Base-by-base conservation (phyloP, 192 early-diverging fungal genomes). In the Coemansia biformis region DNA sequence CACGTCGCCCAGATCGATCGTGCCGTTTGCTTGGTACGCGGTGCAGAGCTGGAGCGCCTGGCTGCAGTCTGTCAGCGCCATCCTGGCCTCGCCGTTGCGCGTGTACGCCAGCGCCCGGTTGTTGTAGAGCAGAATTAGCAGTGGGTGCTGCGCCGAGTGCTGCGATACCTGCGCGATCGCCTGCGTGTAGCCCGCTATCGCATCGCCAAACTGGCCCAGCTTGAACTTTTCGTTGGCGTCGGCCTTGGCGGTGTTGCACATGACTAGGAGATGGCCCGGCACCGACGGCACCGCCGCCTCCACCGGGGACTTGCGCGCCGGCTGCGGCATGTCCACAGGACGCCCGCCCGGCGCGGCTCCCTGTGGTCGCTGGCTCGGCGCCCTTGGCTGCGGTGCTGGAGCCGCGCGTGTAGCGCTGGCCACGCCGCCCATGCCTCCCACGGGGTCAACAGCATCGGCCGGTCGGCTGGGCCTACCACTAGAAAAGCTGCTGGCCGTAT, bases 201-300 rank as follows among this genome's bases (percentile, higher is more conserved):
- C 91, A 9, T 86, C 85, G 37, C 76, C 84, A 72, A 84, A 96
- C 65, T 96, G 89, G 2, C 95, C 95, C 19, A 86, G 73, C 59
- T 92, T 93, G 67, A 92, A 98, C 10, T 66, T 51, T 8, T 84
- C 83, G 57, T 93, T 95, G 43, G 91, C 93, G 16, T 55, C 54
- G 14, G 77, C 66, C 46, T 87, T 83, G 51, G 67, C 56, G 2
- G 48, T 10, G 14, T 40, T 57, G 24, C 48, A 37, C 18, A 48
- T 41, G 14, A 29, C 21, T 15, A 67, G 51, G 15, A 45, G 30
- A n/a, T 53, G 33, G 8, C 32, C 54, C 0, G 71, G 38, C 7
- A 75, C 32, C 0, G 29, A 11, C 1, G 71, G 56, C 10, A 75
- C 42, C 8, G 35, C 8, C 11, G 56, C 51, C 14, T 21, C 39